phyloP scores from a whole-genome alignment of 495 filamentous ascomycete species.

The Hyaloscypha finlandica region DNA sequence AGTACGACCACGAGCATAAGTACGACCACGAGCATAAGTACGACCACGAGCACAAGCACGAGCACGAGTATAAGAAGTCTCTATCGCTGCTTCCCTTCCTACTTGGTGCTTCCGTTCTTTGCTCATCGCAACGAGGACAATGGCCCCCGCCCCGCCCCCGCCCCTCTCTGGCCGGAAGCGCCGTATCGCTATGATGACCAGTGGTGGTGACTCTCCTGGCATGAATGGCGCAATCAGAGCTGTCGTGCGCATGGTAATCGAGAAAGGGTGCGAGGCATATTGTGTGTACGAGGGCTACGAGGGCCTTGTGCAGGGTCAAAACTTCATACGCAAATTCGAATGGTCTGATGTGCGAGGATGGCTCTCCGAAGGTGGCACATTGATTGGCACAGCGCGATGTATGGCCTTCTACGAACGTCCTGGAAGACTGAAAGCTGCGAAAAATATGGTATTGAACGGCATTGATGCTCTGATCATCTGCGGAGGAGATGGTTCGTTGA shows the following conservation, averaged over 20 bases:
- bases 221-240: slow-evolving; percentile 97
- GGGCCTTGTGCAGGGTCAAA: slow-evolving; percentile 85
- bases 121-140: slow-evolving; percentile 14
- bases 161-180: slow-evolving; percentile 29
- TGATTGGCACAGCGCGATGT: slow-evolving; percentile 95
- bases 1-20: background rate
- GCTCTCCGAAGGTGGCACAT: slow-evolving; percentile 90
- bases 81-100: slow-evolving; percentile 37
- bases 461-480: slow-evolving; percentile 97
- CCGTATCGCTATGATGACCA: slow-evolving; percentile 88
- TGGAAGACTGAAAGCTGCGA: slow-evolving; percentile 80
- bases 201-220: slow-evolving; percentile 94
- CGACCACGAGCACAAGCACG: background rate
- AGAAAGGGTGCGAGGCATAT: slow-evolving; percentile 83
- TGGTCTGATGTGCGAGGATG: slow-evolving; percentile 97
- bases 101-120: background rate
- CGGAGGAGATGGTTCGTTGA: slow-evolving; percentile 96
- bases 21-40: no score
- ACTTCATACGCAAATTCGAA: slow-evolving; percentile 80
- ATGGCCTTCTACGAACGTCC: slow-evolving; percentile 84
- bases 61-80: slow-evolving; percentile 3
- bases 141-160: slow-evolving; percentile 28
- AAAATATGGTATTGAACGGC: slow-evolving; percentile 88
- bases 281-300: slow-evolving; percentile 96
- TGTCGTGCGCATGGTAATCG: slow-evolving; percentile 89